A percentile compares a stretch with the other conserved stretches of the same genome.
phyloP scores from a whole-genome alignment of 2,329 filamentous ascomycete genomes.

The Xylariaceae sp. region DNA sequence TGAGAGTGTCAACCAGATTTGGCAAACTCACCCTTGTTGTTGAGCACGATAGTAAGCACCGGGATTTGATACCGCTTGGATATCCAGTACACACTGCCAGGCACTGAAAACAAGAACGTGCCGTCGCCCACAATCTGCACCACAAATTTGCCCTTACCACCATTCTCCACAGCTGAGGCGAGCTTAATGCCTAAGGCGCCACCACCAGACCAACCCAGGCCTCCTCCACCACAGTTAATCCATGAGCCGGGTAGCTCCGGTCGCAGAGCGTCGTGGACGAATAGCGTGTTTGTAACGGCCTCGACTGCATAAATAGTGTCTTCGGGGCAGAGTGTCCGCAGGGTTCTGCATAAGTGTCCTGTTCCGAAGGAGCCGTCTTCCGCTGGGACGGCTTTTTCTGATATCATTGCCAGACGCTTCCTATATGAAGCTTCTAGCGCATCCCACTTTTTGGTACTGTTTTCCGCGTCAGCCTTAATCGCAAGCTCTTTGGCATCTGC shows the following conservation, averaged over 20 bases:
- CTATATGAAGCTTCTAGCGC: conserved; percentile 63
- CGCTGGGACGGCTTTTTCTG: conserved; percentile 60
- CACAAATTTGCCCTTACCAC: conserved; percentile 55
- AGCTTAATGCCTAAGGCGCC: conserved; percentile 58
- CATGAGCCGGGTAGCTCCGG: conserved; percentile 59
- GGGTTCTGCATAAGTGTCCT: conserved; percentile 48
- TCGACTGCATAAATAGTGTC: conserved; percentile 76
- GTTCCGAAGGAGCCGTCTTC: conserved; percentile 67
- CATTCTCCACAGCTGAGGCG: conserved; percentile 47
- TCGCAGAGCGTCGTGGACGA: conserved; percentile 72
- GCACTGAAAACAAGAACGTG: conserved; percentile 61
- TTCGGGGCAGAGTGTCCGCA: conserved; percentile 45
- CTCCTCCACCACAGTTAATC: conserved; percentile 61
- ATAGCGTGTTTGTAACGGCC: conserved; percentile 71
- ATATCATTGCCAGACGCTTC: conserved; percentile 65
- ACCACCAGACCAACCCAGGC: conserved; percentile 60
- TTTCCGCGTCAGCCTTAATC: conserved; percentile 46
- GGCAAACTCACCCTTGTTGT: conserved; percentile 56
- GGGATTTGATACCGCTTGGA: conserved; percentile 60
- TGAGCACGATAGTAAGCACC: conserved; percentile 60
- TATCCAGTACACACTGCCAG: conserved; percentile 63
- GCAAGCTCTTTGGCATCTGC: conserved; percentile 52
- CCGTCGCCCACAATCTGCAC: conserved; percentile 63
- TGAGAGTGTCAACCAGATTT: not conserved
- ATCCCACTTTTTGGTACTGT: conserved; percentile 53